Evolutionary conservation across 2,329 filamentous ascomycete species (phyloP).

Genomic region (Cercospora zeae-maydis): DNA sequence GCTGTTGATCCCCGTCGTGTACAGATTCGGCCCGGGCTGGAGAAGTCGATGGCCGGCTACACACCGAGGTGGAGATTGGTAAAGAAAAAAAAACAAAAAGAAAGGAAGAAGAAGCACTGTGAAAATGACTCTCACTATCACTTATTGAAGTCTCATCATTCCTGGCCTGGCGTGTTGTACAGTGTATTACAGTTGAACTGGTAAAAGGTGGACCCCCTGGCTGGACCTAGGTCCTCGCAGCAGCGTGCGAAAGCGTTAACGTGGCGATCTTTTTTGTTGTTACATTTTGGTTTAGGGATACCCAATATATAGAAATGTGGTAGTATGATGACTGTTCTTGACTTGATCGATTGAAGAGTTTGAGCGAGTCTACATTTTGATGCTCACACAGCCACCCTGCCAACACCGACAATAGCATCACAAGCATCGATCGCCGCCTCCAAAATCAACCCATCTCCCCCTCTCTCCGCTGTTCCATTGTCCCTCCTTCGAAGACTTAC

Average conservation of each 20-base stretch:
- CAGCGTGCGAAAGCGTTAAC: background rate
- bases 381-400: too few species aligned
- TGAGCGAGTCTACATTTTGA: too few species aligned
- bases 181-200: background rate
- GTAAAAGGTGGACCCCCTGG: background rate
- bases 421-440: too few species aligned
- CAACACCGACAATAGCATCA: too few species aligned
- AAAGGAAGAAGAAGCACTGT: background rate
- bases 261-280: background rate
- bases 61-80: constrained; percentile 14
- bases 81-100: background rate
- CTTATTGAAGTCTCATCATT: background rate
- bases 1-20: constrained; percentile 30
- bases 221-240: background rate
- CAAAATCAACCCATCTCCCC: too few species aligned
- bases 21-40: constrained; percentile 25
- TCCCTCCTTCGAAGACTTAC: background rate
- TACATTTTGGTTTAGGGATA: background rate
- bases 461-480: background rate
- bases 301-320: background rate
- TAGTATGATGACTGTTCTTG: background rate
- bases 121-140: background rate
- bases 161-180: background rate
- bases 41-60: constrained; percentile 25
- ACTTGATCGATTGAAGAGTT: background rate